Conservation (phyloP, 345 rosid species). For the Brassica incana region DNA sequence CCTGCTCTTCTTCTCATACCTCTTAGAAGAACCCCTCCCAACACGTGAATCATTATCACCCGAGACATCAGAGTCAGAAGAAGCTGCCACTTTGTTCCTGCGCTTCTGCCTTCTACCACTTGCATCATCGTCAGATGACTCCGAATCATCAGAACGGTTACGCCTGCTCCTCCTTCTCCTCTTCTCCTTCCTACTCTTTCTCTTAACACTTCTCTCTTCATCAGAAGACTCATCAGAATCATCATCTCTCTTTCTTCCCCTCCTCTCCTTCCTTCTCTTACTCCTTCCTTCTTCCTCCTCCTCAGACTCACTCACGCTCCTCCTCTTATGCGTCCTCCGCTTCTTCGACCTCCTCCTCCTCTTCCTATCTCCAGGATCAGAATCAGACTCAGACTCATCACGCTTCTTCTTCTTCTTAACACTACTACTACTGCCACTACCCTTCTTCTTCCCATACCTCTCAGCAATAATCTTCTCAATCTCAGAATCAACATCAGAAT, state of each 20-base stretch:
- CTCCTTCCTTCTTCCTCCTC: slow-evolving; percentile 55
- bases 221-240: slow-evolving; percentile 35
- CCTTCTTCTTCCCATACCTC: slow-evolving; percentile 59
- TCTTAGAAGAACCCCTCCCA: slow-evolving; percentile 61
- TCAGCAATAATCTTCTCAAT: slow-evolving; percentile 88
- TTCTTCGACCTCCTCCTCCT: slow-evolving; percentile 83
- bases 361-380: slow-evolving; percentile 59
- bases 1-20: slow-evolving; percentile 61
- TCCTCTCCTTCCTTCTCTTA: slow-evolving; percentile 47
- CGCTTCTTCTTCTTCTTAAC: slow-evolving; percentile 41
- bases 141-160: slow-evolving; percentile 38
- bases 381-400: slow-evolving; percentile 44
- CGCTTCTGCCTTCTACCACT: slow-evolving; percentile 39
- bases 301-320: slow-evolving; percentile 57
- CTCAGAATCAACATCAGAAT: slow-evolving; percentile 81
- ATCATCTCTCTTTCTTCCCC: slow-evolving; percentile 49
- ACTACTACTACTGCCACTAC: slow-evolving; percentile 26
- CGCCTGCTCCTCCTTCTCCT: slow-evolving; percentile 57
- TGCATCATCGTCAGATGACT: slow-evolving; percentile 27
- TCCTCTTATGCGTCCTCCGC: slow-evolving; percentile 52
- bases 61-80: slow-evolving; percentile 54
- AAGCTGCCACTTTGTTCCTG: slow-evolving; percentile 56
- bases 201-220: slow-evolving; percentile 35
- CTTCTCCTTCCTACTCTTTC: slow-evolving; percentile 63
- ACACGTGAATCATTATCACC: slow-evolving; percentile 52